These are phyloP conservation scores for Botrytis fabae DNA, from an alignment of 2,329 filamentous ascomycete genomes.

Conservation along the genomic window DNA sequence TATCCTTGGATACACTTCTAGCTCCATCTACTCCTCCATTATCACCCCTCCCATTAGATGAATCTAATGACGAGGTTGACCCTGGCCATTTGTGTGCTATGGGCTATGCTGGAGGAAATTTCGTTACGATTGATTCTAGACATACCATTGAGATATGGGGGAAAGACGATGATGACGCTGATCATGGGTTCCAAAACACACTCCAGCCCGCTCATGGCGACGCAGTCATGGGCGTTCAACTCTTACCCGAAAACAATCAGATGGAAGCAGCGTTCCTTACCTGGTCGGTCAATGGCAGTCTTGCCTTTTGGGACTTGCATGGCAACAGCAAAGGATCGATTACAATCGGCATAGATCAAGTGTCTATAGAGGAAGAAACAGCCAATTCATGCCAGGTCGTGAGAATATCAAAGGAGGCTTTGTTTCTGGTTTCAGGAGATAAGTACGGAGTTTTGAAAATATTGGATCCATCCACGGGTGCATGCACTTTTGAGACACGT, in stretches of 20 bases:
- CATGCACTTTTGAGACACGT: constrained; percentile 70
- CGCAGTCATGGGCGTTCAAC: constrained; percentile 70
- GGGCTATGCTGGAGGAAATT: constrained; percentile 64
- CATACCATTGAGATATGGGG: constrained; percentile 67
- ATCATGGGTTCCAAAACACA: constrained; percentile 44
- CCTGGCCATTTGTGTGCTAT: constrained; percentile 59
- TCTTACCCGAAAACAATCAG: constrained; percentile 60
- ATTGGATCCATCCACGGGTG: constrained; percentile 60
- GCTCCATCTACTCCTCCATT: constrained; percentile 38
- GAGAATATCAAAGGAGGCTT: constrained; percentile 59
- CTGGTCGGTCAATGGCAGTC: constrained; percentile 78
- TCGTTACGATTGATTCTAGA: constrained; percentile 74
- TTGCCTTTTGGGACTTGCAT: constrained; percentile 79
- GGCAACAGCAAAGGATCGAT: constrained; percentile 67
- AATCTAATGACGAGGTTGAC: constrained; percentile 32
- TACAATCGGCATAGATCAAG: constrained; percentile 68
- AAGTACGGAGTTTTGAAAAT: constrained; percentile 79
- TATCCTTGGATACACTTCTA: constrained; percentile 50
- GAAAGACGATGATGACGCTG: constrained; percentile 39
- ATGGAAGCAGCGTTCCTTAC: constrained; percentile 77
- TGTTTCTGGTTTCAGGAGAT: constrained; percentile 78
- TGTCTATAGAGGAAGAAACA: constrained; percentile 51
- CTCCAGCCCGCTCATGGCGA: constrained; percentile 64
- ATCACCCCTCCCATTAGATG: constrained; percentile 34
- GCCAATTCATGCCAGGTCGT: constrained; percentile 62